These are phyloP conservation scores for Coprinellus micaceus DNA, from an alignment of 768 basidiomycete genomes.

Conservation along the genomic window DNA sequence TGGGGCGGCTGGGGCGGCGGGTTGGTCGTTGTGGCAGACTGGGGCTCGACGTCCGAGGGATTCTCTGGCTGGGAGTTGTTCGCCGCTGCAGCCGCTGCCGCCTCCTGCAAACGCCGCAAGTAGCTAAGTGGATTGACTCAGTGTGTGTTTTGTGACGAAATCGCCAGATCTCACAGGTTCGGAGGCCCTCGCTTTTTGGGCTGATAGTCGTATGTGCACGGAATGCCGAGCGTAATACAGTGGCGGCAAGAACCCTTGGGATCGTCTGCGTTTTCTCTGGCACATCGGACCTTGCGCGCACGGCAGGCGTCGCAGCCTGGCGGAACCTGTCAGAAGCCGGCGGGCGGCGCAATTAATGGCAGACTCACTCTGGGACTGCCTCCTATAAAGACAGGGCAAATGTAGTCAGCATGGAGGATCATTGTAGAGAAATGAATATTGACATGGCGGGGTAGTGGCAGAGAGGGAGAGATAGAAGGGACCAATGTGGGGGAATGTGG, in stretches of 20 bases:
- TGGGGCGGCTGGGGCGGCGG: slow-evolving; percentile 33
- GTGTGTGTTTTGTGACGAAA: not conserved
- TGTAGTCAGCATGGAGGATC: slow-evolving; percentile 23
- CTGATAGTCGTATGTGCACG: slow-evolving; percentile 89
- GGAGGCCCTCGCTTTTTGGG: slow-evolving; percentile 93
- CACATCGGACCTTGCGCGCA: slow-evolving; percentile 83
- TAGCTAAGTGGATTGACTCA: slow-evolving; percentile 48
- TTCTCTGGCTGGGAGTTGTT: slow-evolving; percentile 33
- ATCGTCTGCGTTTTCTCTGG: slow-evolving; percentile 75
- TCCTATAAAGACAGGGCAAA: slow-evolving; percentile 40
- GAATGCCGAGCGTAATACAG: slow-evolving; percentile 75
- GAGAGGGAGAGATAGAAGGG: slow-evolving; percentile 16
- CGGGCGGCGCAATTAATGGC: not conserved
- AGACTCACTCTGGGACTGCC: slow-evolving; percentile 78
- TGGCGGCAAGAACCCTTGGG: slow-evolving; percentile 82
- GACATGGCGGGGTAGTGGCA: slow-evolving; percentile 36
- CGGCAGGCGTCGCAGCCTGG: slow-evolving; percentile 84
- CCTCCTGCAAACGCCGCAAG: slow-evolving; percentile 76
- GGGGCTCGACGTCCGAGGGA: slow-evolving; percentile 34
- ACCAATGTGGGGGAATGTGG: slow-evolving; percentile 33
- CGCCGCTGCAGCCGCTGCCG: slow-evolving; percentile 54
- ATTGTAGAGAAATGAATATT: slow-evolving; percentile 18
- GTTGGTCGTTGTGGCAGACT: slow-evolving; percentile 41
- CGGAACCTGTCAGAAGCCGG: slow-evolving; percentile 4
- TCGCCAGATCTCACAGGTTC: slow-evolving; percentile 62